These are phyloP conservation scores for Paraphoma chrysanthemicola DNA, from an alignment of 2,329 filamentous ascomycete genomes.

Conservation along the genomic window DNA sequence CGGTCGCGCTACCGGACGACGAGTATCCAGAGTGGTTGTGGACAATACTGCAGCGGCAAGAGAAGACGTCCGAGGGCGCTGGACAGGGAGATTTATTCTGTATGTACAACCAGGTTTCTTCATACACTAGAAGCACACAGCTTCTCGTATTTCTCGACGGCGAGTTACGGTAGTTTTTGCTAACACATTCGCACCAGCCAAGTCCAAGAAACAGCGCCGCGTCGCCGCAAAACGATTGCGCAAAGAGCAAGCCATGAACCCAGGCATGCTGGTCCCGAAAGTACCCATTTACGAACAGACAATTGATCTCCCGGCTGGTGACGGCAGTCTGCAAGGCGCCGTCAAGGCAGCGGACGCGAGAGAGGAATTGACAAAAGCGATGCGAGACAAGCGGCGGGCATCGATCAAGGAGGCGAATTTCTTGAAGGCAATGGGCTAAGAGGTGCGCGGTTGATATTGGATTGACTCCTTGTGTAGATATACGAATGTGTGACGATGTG, in stretches of 20 bases:
- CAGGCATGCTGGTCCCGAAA: conserved; percentile 67
- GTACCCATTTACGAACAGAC: conserved; percentile 79
- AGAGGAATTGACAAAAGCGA: conserved; percentile 70
- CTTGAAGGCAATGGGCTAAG: conserved; percentile 74
- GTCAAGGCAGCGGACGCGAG: conserved; percentile 59
- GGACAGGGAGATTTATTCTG: conserved; percentile 79
- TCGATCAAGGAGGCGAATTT: conserved; percentile 87
- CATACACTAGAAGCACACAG: no score
- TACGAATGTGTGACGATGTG: no score
- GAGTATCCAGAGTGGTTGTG: conserved; percentile 86
- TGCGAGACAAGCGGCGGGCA: conserved; percentile 76
- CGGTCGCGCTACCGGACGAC: conserved; percentile 74
- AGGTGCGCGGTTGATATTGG: neutral
- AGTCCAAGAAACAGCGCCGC: conserved; percentile 82
- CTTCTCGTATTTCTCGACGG: no score
- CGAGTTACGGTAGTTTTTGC: neutral
- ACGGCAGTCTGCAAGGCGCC: conserved; percentile 57
- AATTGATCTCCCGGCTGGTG: conserved; percentile 70
- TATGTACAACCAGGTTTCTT: conserved; percentile 55
- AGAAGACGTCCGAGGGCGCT: conserved; percentile 60
- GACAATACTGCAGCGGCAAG: conserved; percentile 69
- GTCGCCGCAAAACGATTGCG: conserved; percentile 71
- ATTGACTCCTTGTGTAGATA: no score
- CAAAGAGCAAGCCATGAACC: conserved; percentile 69
- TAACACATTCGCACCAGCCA: conserved; percentile 45